Evolutionary conservation across 1,284 basidiomycete genomes (phyloP), one percentile per base, ranked within the genome.

Genomic region (Ceratobasidium sp.): DNA sequence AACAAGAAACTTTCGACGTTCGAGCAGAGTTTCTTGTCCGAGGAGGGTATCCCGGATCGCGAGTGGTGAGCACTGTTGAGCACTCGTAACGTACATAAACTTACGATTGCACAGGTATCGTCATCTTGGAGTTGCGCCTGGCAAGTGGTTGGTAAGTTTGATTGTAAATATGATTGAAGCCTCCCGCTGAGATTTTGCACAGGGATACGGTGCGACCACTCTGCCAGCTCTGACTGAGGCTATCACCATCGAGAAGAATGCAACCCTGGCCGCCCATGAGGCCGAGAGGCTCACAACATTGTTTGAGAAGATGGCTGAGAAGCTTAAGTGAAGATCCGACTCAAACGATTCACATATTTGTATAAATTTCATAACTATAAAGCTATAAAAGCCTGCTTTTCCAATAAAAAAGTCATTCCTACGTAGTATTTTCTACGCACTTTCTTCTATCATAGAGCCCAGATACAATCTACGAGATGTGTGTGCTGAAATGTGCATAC

Each of bases 171-270:
- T 34, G 10, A 21, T 8, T n/a, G 46, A 39, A 14, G 21, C 9
- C 76, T 30, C 16, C 28, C 14, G 36, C 12, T 57, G 23, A 12
- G 12, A 3, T 57, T 14, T 32, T 45, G 43, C 9, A 93, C 92
- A 69, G 90, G 91, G 91, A 2, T 96, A 97, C 78, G 94, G 93
- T 36, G 93, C 92, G 8, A 94, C 92, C 0, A 92, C 92, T 1
- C 85, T 96, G 78, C 95, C 94, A 6, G 92, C 87, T 18, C 82
- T 96, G 53, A 92, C 90, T 1, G 94, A 96, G 79, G 89, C 92
- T 4, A 83, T 96, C 73, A 86, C 87, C 5, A 85, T 89, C 65
- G 92, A 94, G 72, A 84, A 88, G 77, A 88, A 91, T 76, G 77
- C 80, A 21, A 86, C 84, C 12, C 80, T 89, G 62, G 90, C 89